Percentiles rank a stretch among this genome's conserved stretches.
Conservation (phyloP, 805 yeast genomes). For the Candida ovalis region DNA sequence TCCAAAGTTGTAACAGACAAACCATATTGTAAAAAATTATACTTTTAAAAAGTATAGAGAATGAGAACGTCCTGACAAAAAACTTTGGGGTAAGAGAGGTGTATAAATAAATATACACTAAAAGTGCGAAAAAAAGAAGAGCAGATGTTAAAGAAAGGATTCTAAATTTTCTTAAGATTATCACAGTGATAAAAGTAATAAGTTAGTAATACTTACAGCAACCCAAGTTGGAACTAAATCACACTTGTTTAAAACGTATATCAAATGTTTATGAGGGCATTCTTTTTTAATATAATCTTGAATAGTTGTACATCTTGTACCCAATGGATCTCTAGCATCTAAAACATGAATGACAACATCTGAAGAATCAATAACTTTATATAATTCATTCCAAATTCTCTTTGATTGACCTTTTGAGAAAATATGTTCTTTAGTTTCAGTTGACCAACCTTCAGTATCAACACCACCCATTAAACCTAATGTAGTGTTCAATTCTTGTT, state of each 20-base stretch:
- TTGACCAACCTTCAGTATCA: conserved; percentile 75
- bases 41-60: conserved; percentile 8
- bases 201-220: conserved; percentile 84
- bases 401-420: conserved; percentile 97
- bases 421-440: conserved; percentile 92
- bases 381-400: conserved; percentile 97
- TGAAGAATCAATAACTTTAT: conserved; percentile 95
- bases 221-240: conserved; percentile 99
- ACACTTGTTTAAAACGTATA: conserved; percentile 93
- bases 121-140: conserved; percentile 5
- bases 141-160: conserved; percentile 1
- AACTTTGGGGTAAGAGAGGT: conserved; percentile 60
- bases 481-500: conserved; percentile 69
- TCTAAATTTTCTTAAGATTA: background rate
- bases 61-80: conserved; percentile 70
- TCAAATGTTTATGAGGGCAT: conserved; percentile 94
- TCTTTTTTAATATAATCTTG: conserved; percentile 91
- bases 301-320: conserved; percentile 90
- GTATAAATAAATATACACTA: conserved; percentile 8
- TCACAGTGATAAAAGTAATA: background rate
- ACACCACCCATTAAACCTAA: conserved; percentile 77
- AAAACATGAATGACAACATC: conserved; percentile 95
- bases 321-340: conserved; percentile 97
- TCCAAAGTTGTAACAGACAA: conserved; percentile 98
- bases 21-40: conserved; percentile 41